These are phyloP conservation scores for Chloranthus sessilifolius DNA, from an alignment of 164 flowering plant genomes.

Conservation along the genomic window DNA sequence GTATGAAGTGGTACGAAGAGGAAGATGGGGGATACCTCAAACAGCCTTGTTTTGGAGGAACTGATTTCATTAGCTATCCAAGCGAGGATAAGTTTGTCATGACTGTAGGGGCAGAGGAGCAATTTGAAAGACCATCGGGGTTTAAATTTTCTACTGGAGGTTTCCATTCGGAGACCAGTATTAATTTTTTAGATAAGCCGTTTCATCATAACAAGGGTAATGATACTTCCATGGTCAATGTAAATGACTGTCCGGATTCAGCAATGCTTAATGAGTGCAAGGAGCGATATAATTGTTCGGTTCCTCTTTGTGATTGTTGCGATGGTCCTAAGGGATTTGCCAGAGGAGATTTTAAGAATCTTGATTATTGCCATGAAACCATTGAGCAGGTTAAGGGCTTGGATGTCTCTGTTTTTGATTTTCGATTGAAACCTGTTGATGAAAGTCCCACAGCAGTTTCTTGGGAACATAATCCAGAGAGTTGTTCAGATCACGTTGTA, in stretches of 20 bases:
- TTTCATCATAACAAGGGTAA: slow-evolving; percentile 14
- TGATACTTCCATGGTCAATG: slow-evolving; percentile 13
- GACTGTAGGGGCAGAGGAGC: slow-evolving; percentile 30
- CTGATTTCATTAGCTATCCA: slow-evolving; percentile 42
- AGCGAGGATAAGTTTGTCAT: slow-evolving; percentile 79
- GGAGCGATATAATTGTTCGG: slow-evolving; percentile 12
- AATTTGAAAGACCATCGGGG: slow-evolving; percentile 13
- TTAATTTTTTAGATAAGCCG: slow-evolving; percentile 29
- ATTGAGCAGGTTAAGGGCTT: slow-evolving; percentile 7
- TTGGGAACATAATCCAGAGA: slow-evolving; percentile 5
- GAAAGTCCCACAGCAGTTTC: slow-evolving; percentile 17
- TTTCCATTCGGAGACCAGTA: slow-evolving; percentile 20
- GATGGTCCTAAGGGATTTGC: slow-evolving; percentile 16
- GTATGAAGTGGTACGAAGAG: slow-evolving; percentile 51
- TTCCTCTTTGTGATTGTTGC: slow-evolving; percentile 29
- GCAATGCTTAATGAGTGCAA: too few relatives aligned
- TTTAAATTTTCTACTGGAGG: slow-evolving; percentile 23
- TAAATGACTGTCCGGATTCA: slow-evolving; percentile 13
- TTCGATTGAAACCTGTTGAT: slow-evolving; percentile 14
- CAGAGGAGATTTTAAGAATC: slow-evolving; percentile 13
- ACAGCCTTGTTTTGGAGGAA: slow-evolving; percentile 39
- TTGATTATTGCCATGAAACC: not conserved
- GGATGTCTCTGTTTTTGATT: slow-evolving; percentile 9
- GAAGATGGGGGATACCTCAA: slow-evolving; percentile 47
- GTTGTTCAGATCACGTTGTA: not conserved